Base-by-base conservation (phyloP, 257 asterid genomes). In the Solanum okadae region DNA sequence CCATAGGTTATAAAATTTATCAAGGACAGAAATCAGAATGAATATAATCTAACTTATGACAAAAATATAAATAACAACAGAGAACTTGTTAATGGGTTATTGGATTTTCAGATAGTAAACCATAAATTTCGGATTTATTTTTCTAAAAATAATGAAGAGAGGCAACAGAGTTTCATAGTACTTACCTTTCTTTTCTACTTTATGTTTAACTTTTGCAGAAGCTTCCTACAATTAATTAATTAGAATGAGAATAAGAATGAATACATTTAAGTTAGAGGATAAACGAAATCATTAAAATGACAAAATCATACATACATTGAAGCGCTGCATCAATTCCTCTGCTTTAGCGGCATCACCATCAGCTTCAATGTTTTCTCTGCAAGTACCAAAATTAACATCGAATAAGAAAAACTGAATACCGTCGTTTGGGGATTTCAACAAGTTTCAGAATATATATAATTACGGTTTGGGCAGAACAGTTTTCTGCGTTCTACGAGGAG, bases 141-240 rank as follows among this genome's bases (percentile, higher is more conserved):
- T 46, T 46, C 56, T 40, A 40, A 46, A 46, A 46, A 13, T 46
- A 46, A 46, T 46, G 56, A 46, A 46, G 56, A 46, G 18, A 46
- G 56, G 56, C 56, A 46, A 46, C 56, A 14, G 70, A 61, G 56
- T 76, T 59, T 59, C 12, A 59, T 20, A 59, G 70, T 61, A 61
- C 70, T 4, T 88, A 95, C 99, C 92, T 93, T 97, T 95, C 90
- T 83, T 94, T 87, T 95, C 98, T n/a, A 68, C 68, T 91, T 95
- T 96, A 20, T 92, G 90, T 91, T 85, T 95, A 77, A 31, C 90
- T 85, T 34, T 87, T 37, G 77, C 6, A 85, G 95, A 87, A 22
- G 94, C 56, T 91, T 96, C 98, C 99, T 95, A 78, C 16, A 89
- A 91, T 29, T 46, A 52, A 18, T 52, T 52, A 52, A 52, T 18